A percentile compares a stretch with the other conserved stretches of the same genome.
Conservation (phyloP, 352 stramenopile genomes). For the Phytophthora sansomeana region DNA sequence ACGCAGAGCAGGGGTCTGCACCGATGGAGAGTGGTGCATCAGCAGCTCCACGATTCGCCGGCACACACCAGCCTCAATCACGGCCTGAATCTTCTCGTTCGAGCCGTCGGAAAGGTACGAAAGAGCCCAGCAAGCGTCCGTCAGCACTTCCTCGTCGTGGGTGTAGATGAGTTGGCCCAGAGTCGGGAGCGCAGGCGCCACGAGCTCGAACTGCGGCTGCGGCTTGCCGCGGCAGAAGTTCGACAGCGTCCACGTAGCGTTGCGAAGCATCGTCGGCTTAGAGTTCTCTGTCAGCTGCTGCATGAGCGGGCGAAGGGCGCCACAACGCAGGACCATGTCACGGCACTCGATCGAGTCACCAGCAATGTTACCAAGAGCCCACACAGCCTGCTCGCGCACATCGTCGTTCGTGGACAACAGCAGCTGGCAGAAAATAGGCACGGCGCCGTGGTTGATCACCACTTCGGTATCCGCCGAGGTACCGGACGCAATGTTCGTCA, state of each 20-base stretch:
- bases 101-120: slow-evolving; percentile 98
- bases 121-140: slow-evolving; percentile 99
- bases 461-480: slow-evolving; percentile 98
- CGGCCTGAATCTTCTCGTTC: slow-evolving; percentile 99
- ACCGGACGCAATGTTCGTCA: slow-evolving; percentile 99
- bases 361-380: slow-evolving; percentile 99
- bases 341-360: slow-evolving; percentile 97
- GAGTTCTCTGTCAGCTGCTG: slow-evolving; percentile 95
- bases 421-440: slow-evolving; percentile 98
- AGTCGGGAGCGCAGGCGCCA: slow-evolving; percentile 95
- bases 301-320: slow-evolving; percentile 95
- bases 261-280: slow-evolving; percentile 98
- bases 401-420: slow-evolving; percentile 97
- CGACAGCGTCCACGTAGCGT: slow-evolving; percentile 99
- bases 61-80: slow-evolving; percentile 98
- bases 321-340: slow-evolving; percentile 95
- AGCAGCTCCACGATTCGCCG: slow-evolving; percentile 97
- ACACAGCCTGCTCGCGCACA: slow-evolving; percentile 96
- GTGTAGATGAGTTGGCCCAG: slow-evolving; percentile 97
- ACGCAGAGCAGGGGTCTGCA: slow-evolving; percentile 85
- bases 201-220: slow-evolving; percentile 77
- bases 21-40: slow-evolving; percentile 81
- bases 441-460: slow-evolving; percentile 97
- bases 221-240: slow-evolving; percentile 98
- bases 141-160: slow-evolving; percentile 98